Percentiles rank a stretch among this genome's conserved stretches.
These are phyloP conservation scores for Cunninghamia lanceolata DNA, from an alignment of 75 land plant genomes.

Conservation along the genomic window DNA sequence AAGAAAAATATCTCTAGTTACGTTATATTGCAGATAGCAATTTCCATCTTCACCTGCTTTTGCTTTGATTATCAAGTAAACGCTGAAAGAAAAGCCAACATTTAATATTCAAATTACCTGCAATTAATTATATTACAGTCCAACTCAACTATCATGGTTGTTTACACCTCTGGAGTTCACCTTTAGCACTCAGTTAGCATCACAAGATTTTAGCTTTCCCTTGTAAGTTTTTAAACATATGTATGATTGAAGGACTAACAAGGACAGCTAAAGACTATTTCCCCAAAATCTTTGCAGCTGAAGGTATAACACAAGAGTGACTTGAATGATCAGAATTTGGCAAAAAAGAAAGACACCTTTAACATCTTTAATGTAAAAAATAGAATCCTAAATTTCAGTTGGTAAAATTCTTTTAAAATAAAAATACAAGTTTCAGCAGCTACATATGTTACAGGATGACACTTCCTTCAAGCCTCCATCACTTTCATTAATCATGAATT, in stretches of 20 bases:
- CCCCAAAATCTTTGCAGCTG: background rate
- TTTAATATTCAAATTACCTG: background rate
- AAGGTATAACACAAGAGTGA: background rate
- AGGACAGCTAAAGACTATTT: background rate
- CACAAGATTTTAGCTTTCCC: background rate
- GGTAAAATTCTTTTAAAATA: background rate
- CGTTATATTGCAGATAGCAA: background rate
- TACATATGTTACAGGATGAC: background rate
- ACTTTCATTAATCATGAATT: background rate
- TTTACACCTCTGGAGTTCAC: background rate
- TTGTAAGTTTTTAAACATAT: background rate
- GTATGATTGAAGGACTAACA: background rate
- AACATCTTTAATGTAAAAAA: background rate
- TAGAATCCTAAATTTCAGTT: background rate
- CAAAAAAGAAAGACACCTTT: background rate
- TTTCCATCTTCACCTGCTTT: background rate
- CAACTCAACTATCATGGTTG: background rate
- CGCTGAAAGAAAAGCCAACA: background rate
- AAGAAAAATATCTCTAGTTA: background rate
- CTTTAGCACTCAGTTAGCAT: background rate
- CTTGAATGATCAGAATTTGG: background rate
- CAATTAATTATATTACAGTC: background rate
- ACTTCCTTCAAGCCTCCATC: background rate
- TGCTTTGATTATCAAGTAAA: background rate
- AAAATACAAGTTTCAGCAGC: background rate